Evolutionary conservation across 176 grass and related monocot species (phyloP), one percentile per base, ranked within the genome.

Genomic region (Thinopyrum elongatum): DNA sequence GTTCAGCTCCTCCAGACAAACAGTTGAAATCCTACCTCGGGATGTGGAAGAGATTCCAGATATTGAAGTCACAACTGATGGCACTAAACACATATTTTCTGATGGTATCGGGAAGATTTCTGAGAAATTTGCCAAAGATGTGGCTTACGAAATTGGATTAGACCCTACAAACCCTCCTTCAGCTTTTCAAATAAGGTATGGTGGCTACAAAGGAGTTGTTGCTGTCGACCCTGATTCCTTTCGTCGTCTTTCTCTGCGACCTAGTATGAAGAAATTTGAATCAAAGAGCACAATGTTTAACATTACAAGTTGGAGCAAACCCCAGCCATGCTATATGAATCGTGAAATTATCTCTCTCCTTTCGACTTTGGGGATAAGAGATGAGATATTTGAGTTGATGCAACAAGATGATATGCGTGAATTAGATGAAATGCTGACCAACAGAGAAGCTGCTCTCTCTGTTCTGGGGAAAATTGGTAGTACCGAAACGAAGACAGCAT

Each of bases 261-360:
- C 74, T 77, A 98, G 96, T 79, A 98, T 98, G 96, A 88, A 94
- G 86, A 98, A 98, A 63, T 98, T 95, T 67, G 92, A 95, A 89
- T 98, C 93, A 15, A 58, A 87, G 30, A 98, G 86, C 78, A 91
- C 16, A 47, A 95, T 94, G 96, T 85, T 98, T 49, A 92, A 89
- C 70, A 90, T 95, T 91, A 94, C 96, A 85, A 98, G 81, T 60
- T 94, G 88, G 88, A 95, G 91, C 23, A 82, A 92, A 33, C 92
- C 94, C 87, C 96, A 94, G 49, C 80, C 93, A 22, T 93, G 90
- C 47, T 94, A 82, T 71, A 36, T 94, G 85, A 98, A 98, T 82
- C 88, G 96, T 88, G 96, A 95, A 86, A 88, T 98, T 90, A 87
- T 98, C 1, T 92, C 87, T 64, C 86, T 98, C 51, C 93, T 98